These are phyloP conservation scores for Coniochaeta sp. DNA, from an alignment of 2,329 filamentous ascomycete species.

Conservation along the genomic window DNA sequence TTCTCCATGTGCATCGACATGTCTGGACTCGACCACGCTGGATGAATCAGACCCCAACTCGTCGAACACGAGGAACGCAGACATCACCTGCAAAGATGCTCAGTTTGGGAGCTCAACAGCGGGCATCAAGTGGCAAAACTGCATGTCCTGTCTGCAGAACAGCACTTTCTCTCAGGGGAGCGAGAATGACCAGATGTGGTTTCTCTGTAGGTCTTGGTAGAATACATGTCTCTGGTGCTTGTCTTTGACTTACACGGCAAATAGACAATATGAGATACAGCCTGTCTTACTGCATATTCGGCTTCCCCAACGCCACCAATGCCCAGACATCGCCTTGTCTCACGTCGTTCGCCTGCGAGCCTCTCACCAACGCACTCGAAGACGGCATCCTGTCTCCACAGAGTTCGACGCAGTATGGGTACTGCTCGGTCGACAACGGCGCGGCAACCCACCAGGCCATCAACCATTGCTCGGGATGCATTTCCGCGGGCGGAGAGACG, in stretches of 20 bases:
- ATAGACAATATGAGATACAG: constrained; percentile 47
- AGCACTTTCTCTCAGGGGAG: constrained; percentile 37
- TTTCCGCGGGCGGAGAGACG: constrained; percentile 32
- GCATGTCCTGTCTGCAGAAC: constrained; percentile 44
- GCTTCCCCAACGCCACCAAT: constrained; percentile 38
- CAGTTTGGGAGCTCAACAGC: constrained; percentile 27
- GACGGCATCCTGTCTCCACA: constrained; percentile 27
- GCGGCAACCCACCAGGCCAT: constrained; percentile 25
- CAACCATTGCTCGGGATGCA: constrained; percentile 36
- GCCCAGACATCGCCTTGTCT: constrained; percentile 40
- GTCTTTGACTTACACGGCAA: constrained; percentile 8
- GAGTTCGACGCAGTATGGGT: constrained; percentile 32
- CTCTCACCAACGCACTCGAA: constrained; percentile 31
- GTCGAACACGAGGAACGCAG: constrained; percentile 33
- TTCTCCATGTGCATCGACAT: constrained; percentile 46
- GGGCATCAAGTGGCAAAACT: constrained; percentile 40
- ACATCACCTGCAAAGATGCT: constrained; percentile 41
- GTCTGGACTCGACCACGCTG: constrained; percentile 32
- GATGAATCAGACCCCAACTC: constrained; percentile 38
- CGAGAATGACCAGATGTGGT: constrained; percentile 49
- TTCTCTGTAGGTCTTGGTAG: constrained; percentile 40
- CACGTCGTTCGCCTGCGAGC: constrained; percentile 43
- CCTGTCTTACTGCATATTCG: constrained; percentile 45
- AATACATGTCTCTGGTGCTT: not conserved
- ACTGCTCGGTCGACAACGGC: constrained; percentile 34